A percentile compares a stretch with the other conserved stretches of the same genome.
These are phyloP conservation scores for Agrocybe pediades DNA, from an alignment of 768 basidiomycete species.

Conservation along the genomic window DNA sequence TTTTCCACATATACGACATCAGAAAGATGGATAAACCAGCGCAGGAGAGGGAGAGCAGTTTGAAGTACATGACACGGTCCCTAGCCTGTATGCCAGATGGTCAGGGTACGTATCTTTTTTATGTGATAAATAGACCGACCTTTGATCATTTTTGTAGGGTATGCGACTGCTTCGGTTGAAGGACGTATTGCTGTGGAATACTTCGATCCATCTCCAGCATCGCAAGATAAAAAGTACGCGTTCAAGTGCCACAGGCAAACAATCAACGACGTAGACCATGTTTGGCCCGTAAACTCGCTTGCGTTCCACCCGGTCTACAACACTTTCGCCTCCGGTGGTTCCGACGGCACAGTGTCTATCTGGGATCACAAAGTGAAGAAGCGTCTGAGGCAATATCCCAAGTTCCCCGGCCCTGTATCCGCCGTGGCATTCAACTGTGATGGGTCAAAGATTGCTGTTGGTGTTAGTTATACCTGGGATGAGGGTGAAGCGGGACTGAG, in stretches of 20 bases:
- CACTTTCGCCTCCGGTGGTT: conserved; percentile 95
- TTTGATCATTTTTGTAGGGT: conserved; percentile 51
- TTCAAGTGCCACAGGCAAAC: conserved; percentile 97
- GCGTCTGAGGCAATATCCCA: conserved; percentile 86
- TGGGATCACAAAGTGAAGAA: conserved; percentile 99
- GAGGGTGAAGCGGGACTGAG: conserved; percentile 76
- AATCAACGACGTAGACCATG: conserved; percentile 89
- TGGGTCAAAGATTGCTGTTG: conserved; percentile 82
- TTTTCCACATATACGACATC: conserved; percentile 89
- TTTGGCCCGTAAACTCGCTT: conserved; percentile 94
- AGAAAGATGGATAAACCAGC: conserved; percentile 74
- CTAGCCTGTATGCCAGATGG: conserved; percentile 93
- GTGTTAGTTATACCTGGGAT: conserved; percentile 88
- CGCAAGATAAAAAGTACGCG: conserved; percentile 88
- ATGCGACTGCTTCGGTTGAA: conserved; percentile 91
- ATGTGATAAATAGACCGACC: background rate
- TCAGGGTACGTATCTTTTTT: conserved; percentile 55
- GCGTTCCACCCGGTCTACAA: conserved; percentile 94
- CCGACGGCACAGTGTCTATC: conserved; percentile 90
- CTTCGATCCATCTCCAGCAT: conserved; percentile 77
- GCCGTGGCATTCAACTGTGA: conserved; percentile 83
- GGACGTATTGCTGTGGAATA: conserved; percentile 98
- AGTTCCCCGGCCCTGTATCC: conserved; percentile 75
- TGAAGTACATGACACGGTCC: conserved; percentile 94
- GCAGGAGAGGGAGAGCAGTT: conserved; percentile 86